These are phyloP conservation scores for Apiotrichum montevideense DNA, from an alignment of 1,284 basidiomycete genomes.

Conservation along the genomic window DNA sequence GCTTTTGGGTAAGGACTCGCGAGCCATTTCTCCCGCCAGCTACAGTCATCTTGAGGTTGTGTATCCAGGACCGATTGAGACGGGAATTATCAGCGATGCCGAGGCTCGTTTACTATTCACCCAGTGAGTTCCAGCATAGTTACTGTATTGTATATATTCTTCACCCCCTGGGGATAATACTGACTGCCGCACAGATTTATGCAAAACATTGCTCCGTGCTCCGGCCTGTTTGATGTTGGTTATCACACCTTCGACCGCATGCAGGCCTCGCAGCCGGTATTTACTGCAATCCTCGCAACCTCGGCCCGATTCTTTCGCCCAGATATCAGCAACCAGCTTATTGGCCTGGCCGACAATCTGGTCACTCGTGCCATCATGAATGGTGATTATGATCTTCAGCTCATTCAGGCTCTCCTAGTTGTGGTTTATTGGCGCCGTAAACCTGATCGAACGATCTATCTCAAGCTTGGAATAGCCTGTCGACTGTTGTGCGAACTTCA, in stretches of 20 bases:
- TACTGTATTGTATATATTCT: no score
- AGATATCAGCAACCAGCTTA: conserved; percentile 8
- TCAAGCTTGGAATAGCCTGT: conserved; percentile 24
- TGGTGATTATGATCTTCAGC: conserved; percentile 12
- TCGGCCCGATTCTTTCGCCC: conserved; percentile 19
- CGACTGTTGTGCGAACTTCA: conserved; percentile 22
- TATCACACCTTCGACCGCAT: conserved; percentile 16
- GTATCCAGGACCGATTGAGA: conserved; percentile 3
- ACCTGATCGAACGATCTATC: conserved; percentile 16
- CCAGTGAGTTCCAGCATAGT: conserved; percentile 3
- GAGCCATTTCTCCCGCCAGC: background rate
- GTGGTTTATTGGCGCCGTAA: conserved; percentile 14
- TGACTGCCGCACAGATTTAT: conserved; percentile 3
- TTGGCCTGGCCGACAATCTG: conserved; percentile 12
- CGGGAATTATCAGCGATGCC: conserved; percentile 3
- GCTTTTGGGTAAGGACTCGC: background rate
- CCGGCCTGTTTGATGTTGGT: conserved; percentile 8
- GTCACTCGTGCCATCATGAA: conserved; percentile 12
- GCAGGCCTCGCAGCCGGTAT: conserved; percentile 4
- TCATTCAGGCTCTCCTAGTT: conserved; percentile 17
- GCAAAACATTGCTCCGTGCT: background rate
- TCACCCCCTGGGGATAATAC: no score
- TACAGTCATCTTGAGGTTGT: background rate
- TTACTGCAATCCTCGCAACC: conserved; percentile 24
- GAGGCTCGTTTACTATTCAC: conserved; percentile 8